These are phyloP conservation scores for Fraxinus cuspidata DNA, from an alignment of 257 asterid species.

Conservation along the genomic window DNA sequence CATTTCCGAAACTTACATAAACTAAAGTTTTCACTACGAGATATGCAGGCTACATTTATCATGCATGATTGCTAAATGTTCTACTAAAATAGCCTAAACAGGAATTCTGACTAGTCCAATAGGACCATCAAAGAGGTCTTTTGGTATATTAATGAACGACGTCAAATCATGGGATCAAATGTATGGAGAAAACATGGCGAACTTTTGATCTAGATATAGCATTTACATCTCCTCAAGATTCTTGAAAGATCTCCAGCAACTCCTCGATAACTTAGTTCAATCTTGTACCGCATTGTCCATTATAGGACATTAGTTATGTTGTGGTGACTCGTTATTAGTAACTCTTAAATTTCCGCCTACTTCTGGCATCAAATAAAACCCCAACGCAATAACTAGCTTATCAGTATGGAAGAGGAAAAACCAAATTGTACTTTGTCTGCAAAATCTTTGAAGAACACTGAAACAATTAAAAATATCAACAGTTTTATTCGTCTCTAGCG, in stretches of 20 bases:
- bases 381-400: background rate
- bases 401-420: background rate
- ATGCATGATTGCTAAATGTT: background rate
- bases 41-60: too few species aligned
- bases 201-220: background rate
- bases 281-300: background rate
- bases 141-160: too few species aligned
- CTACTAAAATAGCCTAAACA: background rate
- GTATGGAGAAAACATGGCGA: too few species aligned
- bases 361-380: background rate
- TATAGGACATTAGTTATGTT: background rate
- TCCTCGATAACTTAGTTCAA: background rate
- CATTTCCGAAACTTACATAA: too few species aligned
- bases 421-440: background rate
- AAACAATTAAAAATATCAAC: background rate
- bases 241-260: background rate
- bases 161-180: too few species aligned
- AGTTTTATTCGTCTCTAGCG: background rate
- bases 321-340: background rate
- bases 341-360: background rate
- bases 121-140: background rate
- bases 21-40: too few species aligned
- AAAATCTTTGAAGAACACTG: background rate
- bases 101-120: background rate
- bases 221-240: background rate